These are phyloP conservation scores for Penicillium sp. DNA, from an alignment of 2,329 filamentous ascomycete species.

Conservation along the genomic window DNA sequence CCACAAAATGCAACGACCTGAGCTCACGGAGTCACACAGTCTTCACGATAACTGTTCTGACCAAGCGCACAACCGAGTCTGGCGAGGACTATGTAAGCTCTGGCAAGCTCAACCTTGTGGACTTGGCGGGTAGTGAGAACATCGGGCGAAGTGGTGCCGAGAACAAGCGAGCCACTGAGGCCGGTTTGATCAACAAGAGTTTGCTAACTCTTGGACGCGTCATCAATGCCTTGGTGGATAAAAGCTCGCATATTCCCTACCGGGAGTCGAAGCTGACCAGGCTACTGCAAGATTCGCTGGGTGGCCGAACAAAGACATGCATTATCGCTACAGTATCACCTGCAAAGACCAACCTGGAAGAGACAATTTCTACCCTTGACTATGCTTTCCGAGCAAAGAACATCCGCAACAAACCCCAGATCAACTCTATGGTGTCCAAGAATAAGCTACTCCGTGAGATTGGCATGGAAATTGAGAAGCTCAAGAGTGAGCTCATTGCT, in stretches of 20 bases:
- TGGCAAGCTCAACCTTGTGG: slow-evolving; percentile 94
- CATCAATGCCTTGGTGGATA: slow-evolving; percentile 95
- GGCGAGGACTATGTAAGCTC: slow-evolving; percentile 89
- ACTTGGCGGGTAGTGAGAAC: slow-evolving; percentile 96
- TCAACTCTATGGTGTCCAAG: slow-evolving; percentile 90
- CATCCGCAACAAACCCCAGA: slow-evolving; percentile 95
- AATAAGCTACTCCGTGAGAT: slow-evolving; percentile 90
- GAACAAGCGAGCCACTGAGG: slow-evolving; percentile 95
- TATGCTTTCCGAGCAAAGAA: slow-evolving; percentile 99
- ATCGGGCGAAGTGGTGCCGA: slow-evolving; percentile 96
- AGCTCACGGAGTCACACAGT: slow-evolving; percentile 97
- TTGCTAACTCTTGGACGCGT: slow-evolving; percentile 91
- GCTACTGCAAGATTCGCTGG: slow-evolving; percentile 92
- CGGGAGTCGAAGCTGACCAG: slow-evolving; percentile 95
- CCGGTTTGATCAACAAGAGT: slow-evolving; percentile 97
- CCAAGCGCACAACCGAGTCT: slow-evolving; percentile 77
- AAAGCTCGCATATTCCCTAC: slow-evolving; percentile 83
- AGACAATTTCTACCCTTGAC: slow-evolving; percentile 96
- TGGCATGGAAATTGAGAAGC: slow-evolving; percentile 86
- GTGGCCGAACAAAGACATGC: slow-evolving; percentile 94
- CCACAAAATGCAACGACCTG: slow-evolving; percentile 99
- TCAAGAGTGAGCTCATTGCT: slow-evolving; percentile 91
- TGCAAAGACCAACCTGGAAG: slow-evolving; percentile 91
- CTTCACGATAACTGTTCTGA: slow-evolving; percentile 91
- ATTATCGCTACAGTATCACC: slow-evolving; percentile 97